Evolutionary conservation across 2,329 filamentous ascomycete species (phyloP), one percentile per base, ranked within the genome.

Genomic region (Aspergillus awamori): DNA sequence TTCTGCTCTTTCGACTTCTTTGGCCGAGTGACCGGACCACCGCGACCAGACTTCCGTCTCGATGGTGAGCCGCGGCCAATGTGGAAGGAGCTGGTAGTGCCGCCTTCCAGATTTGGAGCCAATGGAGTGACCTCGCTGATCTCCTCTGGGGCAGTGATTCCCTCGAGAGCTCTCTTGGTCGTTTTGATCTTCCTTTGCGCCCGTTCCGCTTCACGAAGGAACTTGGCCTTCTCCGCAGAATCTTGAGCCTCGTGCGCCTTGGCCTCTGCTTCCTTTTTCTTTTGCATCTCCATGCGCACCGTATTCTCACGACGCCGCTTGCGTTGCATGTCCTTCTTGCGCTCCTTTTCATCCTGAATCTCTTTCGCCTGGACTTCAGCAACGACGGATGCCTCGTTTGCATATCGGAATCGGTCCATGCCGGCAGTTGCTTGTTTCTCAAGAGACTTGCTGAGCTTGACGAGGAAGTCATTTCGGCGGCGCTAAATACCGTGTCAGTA

Each of bases 271-370:
- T 89, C 86, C 3, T 90, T 87, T 65, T 95, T 91, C 79, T 96
- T 95, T 74, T 93, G 89, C 74, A 83, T 83, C 70, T 97, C 94
- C 69, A 96, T 90, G 6, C 93, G 94, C 62, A 96, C 90, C 4
- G 93, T 93, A 83, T 97, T 97, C 76, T 98, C 94, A 17, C 95
- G 90, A 47, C 95, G 89, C 62, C 95, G 87, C 81, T 98, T 99
- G 65, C 95, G 90, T 76, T 99, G 95, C 92, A 99, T 98, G 73
- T 99, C 95, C 81, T 99, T 99, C 82, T 99, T 99, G 66, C 95
- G 92, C 79, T 99, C 95, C 80, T 99, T 99, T 77, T 99, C 95
- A 63, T 94, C 93, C 63, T 90, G 90, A 7, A 97, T 84, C 75
- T 97, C 94, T 67, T 92, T 92, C 63, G 93, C 90, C 67, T 95